These are phyloP conservation scores for Dactylis glomerata DNA, from an alignment of 176 grass and related monocot genomes.

Conservation along the genomic window DNA sequence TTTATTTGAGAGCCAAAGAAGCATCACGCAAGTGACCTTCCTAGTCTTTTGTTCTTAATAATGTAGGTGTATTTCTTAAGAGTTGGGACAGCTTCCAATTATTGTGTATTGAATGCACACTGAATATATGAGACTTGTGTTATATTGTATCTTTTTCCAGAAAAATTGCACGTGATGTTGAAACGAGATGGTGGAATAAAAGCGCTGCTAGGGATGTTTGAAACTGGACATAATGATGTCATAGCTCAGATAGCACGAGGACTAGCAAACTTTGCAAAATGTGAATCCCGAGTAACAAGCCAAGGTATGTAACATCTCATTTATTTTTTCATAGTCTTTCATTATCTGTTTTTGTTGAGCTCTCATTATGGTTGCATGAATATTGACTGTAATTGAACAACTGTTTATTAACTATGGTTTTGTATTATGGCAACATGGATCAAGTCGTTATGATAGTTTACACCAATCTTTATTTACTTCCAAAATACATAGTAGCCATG, in stretches of 20 bases:
- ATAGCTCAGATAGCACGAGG: constrained; percentile 93
- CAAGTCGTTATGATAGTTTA: no score
- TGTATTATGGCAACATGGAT: no score
- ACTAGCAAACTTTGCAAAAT: constrained; percentile 96
- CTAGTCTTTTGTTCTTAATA: neutral
- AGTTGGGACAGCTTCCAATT: neutral
- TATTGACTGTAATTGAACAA: constrained; percentile 14
- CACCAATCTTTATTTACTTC: neutral
- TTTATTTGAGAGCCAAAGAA: neutral
- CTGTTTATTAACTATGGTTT: neutral
- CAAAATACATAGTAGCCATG: neutral
- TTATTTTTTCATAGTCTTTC: neutral
- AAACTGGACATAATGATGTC: constrained; percentile 65
- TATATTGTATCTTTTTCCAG: constrained; percentile 28
- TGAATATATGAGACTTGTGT: neutral
- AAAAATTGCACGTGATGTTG: constrained; percentile 70
- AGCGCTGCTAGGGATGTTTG: constrained; percentile 70
- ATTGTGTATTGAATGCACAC: neutral
- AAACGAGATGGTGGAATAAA: constrained; percentile 91
- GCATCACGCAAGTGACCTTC: neutral
- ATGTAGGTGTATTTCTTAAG: neutral
- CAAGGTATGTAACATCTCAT: constrained; percentile 53
- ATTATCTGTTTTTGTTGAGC: constrained; percentile 13
- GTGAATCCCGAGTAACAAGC: constrained; percentile 84
- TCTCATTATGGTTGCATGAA: neutral